Evolutionary conservation across 352 stramenopile species (phyloP), one percentile per base, ranked within the genome.

Genomic region (Lagenidium sp.): DNA sequence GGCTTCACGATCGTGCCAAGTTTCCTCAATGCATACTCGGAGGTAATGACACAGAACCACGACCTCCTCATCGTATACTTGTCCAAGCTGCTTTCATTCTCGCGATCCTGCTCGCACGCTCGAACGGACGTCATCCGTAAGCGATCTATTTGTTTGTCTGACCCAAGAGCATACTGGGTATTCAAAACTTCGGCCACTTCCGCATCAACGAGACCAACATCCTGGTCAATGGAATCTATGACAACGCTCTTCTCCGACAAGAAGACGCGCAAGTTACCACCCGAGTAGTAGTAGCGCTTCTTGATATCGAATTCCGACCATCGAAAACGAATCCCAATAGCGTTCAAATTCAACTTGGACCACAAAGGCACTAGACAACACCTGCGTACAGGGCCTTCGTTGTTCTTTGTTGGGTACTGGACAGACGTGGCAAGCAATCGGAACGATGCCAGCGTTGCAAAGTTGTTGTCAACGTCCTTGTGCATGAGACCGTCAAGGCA

Each of bases 331-430:
- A 20, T 29, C n/a, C 49, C 55, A 55, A 63, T 46, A 22, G 26
- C 30, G 28, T 41, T 55, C 45, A 63, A 41, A 55, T 63, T 45
- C 5, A 31, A 55, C 13, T 18, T n/a, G 2, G 55, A 59, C 49
- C 55, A 63, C 48, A 57, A 63, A 6, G 55, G 41, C 40, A 39
- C n/a, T n/a, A n/a, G n/a, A n/a, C n/a, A n/a, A n/a, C n/a, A n/a
- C n/a, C n/a, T n/a, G n/a, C n/a, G n/a, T n/a, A n/a, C n/a, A n/a
- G n/a, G n/a, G n/a, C n/a, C n/a, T n/a, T n/a, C n/a, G n/a, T n/a
- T n/a, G n/a, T 50, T 36, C 36, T 60, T 55, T 41, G 52, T 44
- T 36, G 30, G 36, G 25, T 52, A 60, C 21, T 47, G 52, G 13
- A 34, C 52, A 34, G 45, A 55, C 2, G 52, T 56, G 38, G 41